Base-by-base conservation (phyloP, 306 rosid genomes). In the Abrus precatorius region DNA sequence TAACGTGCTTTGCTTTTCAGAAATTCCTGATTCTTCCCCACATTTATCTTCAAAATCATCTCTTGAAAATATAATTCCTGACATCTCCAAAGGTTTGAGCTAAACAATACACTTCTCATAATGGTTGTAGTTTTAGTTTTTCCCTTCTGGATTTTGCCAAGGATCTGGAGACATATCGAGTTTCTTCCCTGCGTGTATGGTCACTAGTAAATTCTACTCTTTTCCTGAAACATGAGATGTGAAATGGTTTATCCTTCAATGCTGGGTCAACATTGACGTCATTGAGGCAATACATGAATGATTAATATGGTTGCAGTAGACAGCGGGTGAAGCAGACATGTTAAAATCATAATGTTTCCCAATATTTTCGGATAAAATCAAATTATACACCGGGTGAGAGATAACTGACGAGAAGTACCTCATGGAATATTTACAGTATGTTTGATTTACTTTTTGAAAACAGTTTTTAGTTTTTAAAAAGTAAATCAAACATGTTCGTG, bases 41-140 rank as follows among this genome's bases (percentile, higher is more conserved):
- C 49, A 53, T 34, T 50, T 41, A 7, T 32, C 44, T 49, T 69
- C 60, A 5, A 49, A 12, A 30, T 13, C 27, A 30, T 50, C 38
- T 71, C 47, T 53, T 54, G 20, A 53, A 36, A 72, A 32, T n/a
- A 9, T 40, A 54, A 10, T 54, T 71, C 45, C 44, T 12, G 29
- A 33, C 33, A 49, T 70, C 75, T 13, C 45, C 28, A 7, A 48
- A 54, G 7, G 5, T 72, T 11, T 2, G 49, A 33, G 45, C 27
- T 72, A n/a, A 72, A 55, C 34, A 14, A 20, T 54, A 54, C 27
- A 36, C 28, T 54, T 67, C 13, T 67, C 40, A 27, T 44, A 29
- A 74, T 74, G 69, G 44, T 74, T 74, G 13, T 38, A 54, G 65
- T 27, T 38, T 54, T 36, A 54, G 53, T 72, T 72, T 34, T 36